Evolutionary conservation across 2,329 filamentous ascomycete species (phyloP), one percentile per base, ranked within the genome.

Genomic region (Diplodia intermedia): DNA sequence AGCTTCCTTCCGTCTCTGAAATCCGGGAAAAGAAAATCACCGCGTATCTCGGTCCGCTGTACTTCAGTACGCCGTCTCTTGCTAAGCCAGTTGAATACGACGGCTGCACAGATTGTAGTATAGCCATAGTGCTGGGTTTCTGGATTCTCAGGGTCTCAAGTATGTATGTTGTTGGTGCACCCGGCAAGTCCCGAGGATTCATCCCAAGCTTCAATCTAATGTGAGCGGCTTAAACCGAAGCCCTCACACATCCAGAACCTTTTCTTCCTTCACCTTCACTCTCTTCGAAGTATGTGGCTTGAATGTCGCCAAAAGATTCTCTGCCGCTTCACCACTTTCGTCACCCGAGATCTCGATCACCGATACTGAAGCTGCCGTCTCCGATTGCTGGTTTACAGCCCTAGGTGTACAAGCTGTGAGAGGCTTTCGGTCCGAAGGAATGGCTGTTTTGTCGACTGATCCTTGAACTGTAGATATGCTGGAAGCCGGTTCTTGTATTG

Each of bases 271-370:
- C 15, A 49, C 40, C 43, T 52, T 63, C 29, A n/a, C 6, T 12
- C 60, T 36, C 47, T 63, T 63, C 12, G 31, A 38, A 23, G 2
- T n/a, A 26, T 63, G 60, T 8, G 47, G 47, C 18, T 38, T 36
- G 60, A 52, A 63, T n/a, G 3, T 52, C 7, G 60, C 60, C 31
- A 63, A 15, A 23, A 63, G 31, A n/a, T 50, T n/a, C n/a, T 63
- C 60, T 4, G 60, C 29, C 4, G 18, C 12, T 18, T 29, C 60
- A 7, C 3, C 12, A n/a, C 7, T 29, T 33, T 63, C 60, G 7
- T 63, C 60, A 6, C 52, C 60, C 6, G 60, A 63, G 3, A 38
- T 23, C 47, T 38, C 47, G 18, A 40, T 38, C 9, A n/a, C 40
- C 29, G 14, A n/a, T 8, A n/a, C 38, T 14, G 56, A n/a, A 3